These are phyloP conservation scores for Mikania micrantha DNA, from an alignment of 129 eudicot genomes.

Conservation along the genomic window DNA sequence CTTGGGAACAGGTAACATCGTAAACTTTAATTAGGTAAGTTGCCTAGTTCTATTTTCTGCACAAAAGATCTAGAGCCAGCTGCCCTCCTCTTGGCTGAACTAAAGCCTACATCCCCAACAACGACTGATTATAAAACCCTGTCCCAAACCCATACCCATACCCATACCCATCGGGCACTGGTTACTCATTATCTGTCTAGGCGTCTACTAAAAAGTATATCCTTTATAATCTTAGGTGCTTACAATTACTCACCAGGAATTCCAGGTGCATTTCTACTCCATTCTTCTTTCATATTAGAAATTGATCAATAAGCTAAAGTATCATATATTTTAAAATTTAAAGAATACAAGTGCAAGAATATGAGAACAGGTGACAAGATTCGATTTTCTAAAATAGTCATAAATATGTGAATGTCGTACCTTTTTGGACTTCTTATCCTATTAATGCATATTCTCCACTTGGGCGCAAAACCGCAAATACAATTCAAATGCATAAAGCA, in stretches of 20 bases:
- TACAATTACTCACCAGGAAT: background rate
- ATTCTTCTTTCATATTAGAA: background rate
- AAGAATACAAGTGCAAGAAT: background rate
- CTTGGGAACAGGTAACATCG: too few species aligned
- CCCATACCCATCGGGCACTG: background rate
- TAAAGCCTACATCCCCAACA: too few species aligned
- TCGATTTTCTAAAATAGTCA: too few species aligned
- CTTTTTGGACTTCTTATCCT: background rate
- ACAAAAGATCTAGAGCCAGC: too few species aligned
- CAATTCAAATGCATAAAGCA: background rate
- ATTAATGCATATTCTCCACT: background rate
- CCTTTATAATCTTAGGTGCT: background rate
- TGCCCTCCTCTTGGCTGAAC: too few species aligned
- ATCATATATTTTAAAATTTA: background rate
- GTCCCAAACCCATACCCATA: background rate
- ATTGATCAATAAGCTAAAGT: background rate
- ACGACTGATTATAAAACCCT: background rate
- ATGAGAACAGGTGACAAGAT: too few species aligned
- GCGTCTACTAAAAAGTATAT: background rate
- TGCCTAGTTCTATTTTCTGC: too few species aligned
- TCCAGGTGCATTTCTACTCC: background rate
- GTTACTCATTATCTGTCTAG: background rate
- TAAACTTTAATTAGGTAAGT: too few species aligned
- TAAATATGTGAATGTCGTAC: background rate
- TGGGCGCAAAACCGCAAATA: background rate